phyloP scores from a whole-genome alignment of 78 protist genomes.

The Planoprotostelium fungivorum region DNA sequence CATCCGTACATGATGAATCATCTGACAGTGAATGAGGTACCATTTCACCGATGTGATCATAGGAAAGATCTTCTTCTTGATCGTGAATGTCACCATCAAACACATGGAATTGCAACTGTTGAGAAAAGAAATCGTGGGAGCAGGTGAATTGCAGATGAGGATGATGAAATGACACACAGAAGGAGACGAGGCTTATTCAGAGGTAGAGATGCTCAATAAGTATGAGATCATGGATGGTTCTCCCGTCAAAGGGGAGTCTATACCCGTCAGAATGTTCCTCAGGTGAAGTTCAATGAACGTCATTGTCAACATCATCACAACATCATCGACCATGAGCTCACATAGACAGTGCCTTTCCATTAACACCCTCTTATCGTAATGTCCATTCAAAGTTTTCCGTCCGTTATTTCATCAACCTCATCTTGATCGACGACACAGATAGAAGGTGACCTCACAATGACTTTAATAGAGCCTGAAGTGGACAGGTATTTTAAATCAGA shows the following conservation, averaged over 20 bases:
- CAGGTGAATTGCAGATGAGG: not conserved
- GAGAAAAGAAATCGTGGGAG: not conserved
- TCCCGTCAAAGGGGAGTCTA: slow-evolving; percentile 75
- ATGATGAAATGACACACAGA: not conserved
- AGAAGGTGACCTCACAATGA: not conserved
- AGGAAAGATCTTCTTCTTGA: slow-evolving; percentile 75
- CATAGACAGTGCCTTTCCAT: slow-evolving; percentile 47
- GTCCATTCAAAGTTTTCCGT: slow-evolving; percentile 79
- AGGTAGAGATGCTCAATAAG: not conserved
- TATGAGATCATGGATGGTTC: slow-evolving; percentile 94
- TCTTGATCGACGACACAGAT: slow-evolving; percentile 30
- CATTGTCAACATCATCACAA: too few species aligned
- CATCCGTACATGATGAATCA: not conserved
- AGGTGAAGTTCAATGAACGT: too few species aligned
- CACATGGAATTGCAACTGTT: slow-evolving; percentile 71
- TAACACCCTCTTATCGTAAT: slow-evolving; percentile 80
- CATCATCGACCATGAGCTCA: too few species aligned
- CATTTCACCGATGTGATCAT: slow-evolving; percentile 72
- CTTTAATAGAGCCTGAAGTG: not conserved
- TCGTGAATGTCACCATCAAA: slow-evolving; percentile 52
- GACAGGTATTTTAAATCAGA: not conserved
- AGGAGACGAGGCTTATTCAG: not conserved
- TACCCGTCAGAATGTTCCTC: slow-evolving; percentile 90
- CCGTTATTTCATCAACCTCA: slow-evolving; percentile 46
- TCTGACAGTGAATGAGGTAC: not conserved